Evolutionary conservation across 495 filamentous ascomycete genomes (phyloP).

Genomic region (Geopyxis carbonaria): DNA sequence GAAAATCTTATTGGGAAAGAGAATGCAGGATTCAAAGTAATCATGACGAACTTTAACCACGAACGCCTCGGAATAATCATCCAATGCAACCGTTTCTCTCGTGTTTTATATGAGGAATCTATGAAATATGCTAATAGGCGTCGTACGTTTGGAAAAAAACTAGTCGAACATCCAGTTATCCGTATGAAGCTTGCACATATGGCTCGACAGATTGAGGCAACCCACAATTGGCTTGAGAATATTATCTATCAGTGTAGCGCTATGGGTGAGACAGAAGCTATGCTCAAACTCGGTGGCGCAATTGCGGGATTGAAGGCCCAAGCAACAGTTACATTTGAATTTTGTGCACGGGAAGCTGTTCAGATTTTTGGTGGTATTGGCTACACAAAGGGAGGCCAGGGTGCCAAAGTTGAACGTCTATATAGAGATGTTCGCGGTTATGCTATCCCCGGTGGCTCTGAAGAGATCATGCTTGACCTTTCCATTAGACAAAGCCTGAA

Average conservation of each 20-base stretch:
- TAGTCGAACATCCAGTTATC: constrained; percentile 94
- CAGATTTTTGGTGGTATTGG: constrained; percentile 95
- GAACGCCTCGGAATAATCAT: constrained; percentile 97
- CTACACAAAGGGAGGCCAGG: constrained; percentile 85
- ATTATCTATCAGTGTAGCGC: constrained; percentile 78
- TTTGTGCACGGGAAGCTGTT: constrained; percentile 87
- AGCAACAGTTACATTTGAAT: constrained; percentile 82
- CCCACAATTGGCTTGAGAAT: constrained; percentile 95
- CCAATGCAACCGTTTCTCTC: constrained; percentile 85
- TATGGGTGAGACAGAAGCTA: constrained; percentile 90
- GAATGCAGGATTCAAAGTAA: constrained; percentile 95
- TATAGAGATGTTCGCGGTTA: constrained; percentile 97
- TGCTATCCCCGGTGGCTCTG: constrained; percentile 87
- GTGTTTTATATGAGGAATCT: constrained; percentile 92
- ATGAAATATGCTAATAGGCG: constrained; percentile 96
- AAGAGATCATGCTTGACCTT: constrained; percentile 97
- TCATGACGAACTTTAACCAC: constrained; percentile 99
- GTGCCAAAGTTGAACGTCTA: constrained; percentile 85
- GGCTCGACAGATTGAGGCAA: constrained; percentile 92
- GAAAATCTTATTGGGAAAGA: constrained; percentile 96
- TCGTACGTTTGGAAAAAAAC: constrained; percentile 81
- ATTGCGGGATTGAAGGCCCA: constrained; percentile 93
- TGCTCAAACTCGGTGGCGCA: constrained; percentile 85
- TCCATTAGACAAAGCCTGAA: constrained; percentile 72
- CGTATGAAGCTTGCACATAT: constrained; percentile 94